Conservation (phyloP, 2,329 filamentous ascomycete genomes). For the Coniochaeta ligniaria region DNA sequence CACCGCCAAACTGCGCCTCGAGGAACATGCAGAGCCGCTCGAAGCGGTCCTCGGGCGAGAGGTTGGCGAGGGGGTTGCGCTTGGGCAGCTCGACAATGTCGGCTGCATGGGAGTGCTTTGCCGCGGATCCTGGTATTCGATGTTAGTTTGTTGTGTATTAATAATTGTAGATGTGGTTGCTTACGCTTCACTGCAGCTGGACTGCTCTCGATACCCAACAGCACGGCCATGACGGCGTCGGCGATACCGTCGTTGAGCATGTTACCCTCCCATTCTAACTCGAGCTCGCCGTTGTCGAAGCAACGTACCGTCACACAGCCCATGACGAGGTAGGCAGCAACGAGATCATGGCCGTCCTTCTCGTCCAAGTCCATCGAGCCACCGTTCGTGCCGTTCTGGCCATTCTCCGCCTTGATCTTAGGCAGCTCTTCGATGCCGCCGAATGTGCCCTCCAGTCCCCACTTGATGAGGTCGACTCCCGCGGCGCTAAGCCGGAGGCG, state of each 20-base stretch:
- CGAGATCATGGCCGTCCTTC: slow-evolving; percentile 51
- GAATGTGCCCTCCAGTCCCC: slow-evolving; percentile 92
- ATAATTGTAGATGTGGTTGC: slow-evolving; percentile 13
- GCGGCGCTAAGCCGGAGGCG: slow-evolving; percentile 81
- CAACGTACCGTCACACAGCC: slow-evolving; percentile 82
- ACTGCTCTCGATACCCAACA: slow-evolving; percentile 87
- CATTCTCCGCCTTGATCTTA: slow-evolving; percentile 37
- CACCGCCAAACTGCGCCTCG: slow-evolving; percentile 87
- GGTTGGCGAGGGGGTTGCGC: slow-evolving; percentile 66
- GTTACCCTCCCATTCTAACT: slow-evolving; percentile 96
- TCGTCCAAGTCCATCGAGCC: slow-evolving; percentile 45
- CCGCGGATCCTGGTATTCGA: slow-evolving; percentile 44
- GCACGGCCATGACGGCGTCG: slow-evolving; percentile 90
- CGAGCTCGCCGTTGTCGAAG: slow-evolving; percentile 68
- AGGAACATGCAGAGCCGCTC: slow-evolving; percentile 90
- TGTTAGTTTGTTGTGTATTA: not conserved
- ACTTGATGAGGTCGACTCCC: slow-evolving; percentile 83
- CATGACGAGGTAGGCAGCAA: slow-evolving; percentile 69
- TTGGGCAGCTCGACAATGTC: slow-evolving; percentile 26
- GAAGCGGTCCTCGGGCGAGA: slow-evolving; percentile 69
- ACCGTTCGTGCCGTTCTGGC: slow-evolving; percentile 24
- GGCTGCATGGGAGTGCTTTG: slow-evolving; percentile 38
- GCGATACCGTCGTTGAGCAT: slow-evolving; percentile 96
- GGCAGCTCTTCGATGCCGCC: slow-evolving; percentile 70
- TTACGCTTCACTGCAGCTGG: slow-evolving; percentile 89